Percentiles rank a stretch among this genome's conserved stretches.
phyloP scores from a whole-genome alignment of 2,329 filamentous ascomycete genomes.

The Sclerotinia spermophila region DNA sequence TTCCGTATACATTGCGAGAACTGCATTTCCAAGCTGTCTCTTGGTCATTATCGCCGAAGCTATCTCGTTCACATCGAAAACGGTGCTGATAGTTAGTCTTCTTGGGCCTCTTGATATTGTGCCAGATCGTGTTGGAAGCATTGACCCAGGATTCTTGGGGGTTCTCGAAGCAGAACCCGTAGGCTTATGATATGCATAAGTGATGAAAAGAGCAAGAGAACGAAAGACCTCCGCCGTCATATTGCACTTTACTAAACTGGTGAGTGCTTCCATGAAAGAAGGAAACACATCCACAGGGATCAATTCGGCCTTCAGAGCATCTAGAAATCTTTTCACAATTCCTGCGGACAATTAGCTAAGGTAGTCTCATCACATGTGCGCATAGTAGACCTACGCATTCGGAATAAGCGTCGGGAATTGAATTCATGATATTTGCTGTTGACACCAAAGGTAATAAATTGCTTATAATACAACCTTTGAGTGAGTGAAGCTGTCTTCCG shows the following conservation, averaged over 20 bases:
- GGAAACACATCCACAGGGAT: constrained; percentile 69
- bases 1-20: constrained; percentile 73
- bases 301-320: constrained; percentile 82
- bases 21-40: constrained; percentile 67
- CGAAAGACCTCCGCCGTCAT: constrained; percentile 81
- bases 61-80: constrained; percentile 35
- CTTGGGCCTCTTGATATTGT: constrained; percentile 30
- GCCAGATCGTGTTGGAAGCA: constrained; percentile 41
- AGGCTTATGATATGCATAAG: constrained; percentile 75
- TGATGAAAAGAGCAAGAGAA: constrained; percentile 86
- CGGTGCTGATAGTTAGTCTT: constrained; percentile 32
- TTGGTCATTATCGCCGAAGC: constrained; percentile 50
- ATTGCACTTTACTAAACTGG: constrained; percentile 73
- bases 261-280: constrained; percentile 75
- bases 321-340: constrained; percentile 83
- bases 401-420: constrained; percentile 78
- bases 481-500: constrained; percentile 71
- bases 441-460: constrained; percentile 85
- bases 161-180: constrained; percentile 49
- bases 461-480: constrained; percentile 86
- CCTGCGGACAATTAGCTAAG: constrained; percentile 47
- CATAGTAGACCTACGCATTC: constrained; percentile 71
- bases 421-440: constrained; percentile 90
- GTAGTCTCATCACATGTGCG: background rate
- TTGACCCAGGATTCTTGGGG: constrained; percentile 46